These are phyloP conservation scores for Nyctanthes arbortristis DNA, from an alignment of 257 asterid species.

Conservation along the genomic window DNA sequence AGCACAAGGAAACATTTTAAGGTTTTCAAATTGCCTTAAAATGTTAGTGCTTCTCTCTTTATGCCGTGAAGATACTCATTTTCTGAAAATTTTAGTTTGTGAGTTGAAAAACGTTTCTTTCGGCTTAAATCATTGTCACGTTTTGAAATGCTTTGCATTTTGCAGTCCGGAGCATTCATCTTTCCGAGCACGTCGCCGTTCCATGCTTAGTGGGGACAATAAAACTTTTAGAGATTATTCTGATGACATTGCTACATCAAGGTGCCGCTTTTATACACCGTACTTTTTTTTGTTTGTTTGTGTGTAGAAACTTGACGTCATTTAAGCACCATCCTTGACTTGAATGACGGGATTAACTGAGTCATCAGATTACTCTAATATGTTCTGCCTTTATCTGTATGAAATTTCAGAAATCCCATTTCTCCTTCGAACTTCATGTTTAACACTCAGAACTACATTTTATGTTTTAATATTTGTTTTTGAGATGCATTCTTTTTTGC, in stretches of 20 bases:
- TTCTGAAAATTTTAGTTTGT: constrained; percentile 5
- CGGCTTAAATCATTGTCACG: constrained; percentile 20
- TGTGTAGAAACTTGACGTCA: background rate
- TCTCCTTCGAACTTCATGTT: background rate
- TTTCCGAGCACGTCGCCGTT: constrained; percentile 61
- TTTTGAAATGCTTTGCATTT: constrained; percentile 26
- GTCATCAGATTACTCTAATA: background rate
- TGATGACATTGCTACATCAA: constrained; percentile 58
- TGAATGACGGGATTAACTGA: background rate
- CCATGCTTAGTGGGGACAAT: constrained; percentile 81
- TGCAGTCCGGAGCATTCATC: constrained; percentile 91
- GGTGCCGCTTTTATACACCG: too few species aligned
- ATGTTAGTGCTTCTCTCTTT: constrained; percentile 5
- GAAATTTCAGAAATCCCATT: background rate
- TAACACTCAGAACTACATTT: constrained; percentile 4
- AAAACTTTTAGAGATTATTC: constrained; percentile 57
- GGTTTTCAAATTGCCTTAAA: background rate
- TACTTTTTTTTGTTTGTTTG: background rate
- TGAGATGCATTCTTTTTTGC: constrained; percentile 3
- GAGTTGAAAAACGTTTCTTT: constrained; percentile 8
- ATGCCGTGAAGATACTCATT: background rate
- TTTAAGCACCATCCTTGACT: background rate
- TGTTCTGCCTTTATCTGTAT: background rate
- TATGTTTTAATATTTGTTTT: background rate
- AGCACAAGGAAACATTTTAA: constrained; percentile 5